Base-by-base conservation (phyloP, 805 yeast genomes). In the Yarrowia deformans region DNA sequence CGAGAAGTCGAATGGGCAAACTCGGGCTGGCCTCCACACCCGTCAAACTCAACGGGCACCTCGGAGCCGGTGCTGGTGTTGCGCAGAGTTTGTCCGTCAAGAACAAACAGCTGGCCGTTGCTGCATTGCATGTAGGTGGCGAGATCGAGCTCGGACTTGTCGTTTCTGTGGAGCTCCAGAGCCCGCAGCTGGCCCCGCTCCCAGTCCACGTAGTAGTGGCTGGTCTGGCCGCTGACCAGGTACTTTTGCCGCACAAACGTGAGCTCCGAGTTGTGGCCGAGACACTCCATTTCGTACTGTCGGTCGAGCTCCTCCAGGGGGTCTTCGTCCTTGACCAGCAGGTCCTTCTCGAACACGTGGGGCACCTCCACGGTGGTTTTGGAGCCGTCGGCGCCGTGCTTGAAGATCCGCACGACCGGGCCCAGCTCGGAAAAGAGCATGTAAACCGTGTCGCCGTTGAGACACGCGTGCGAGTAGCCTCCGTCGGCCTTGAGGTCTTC, bases 261-360 rank as follows among this genome's bases (percentile, higher is more conserved):
- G 48, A 56, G 63, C 23, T 56, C 48, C 48, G 63, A 56, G 39
- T 56, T 12, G 37, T 56, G 48, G 37, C 63, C 48, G 37, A 56
- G 48, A 56, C 63, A 56, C 48, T 40, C 63, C 63, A 56, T 40
- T n/a, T 56, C 63, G 63, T 56, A 56, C 48, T 56, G 63, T 5
- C 63, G 37, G 48, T 56, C 63, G 8, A 56, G 63, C n/a, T 56
- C 63, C 14, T 56, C 63, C 29, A 48, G 42, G 48, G 48, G 48
- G 19, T 56, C 63, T 10, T 56, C 63, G 48, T 56, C 63, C 23
- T 56, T 56, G 37, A 29, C 63, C 48, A 56, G 63, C 39, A 40
- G 23, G 39, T 56, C 63, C 48, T 56, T 40, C n/a, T 56, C 63
- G 2, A 56, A 40, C n/a, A 29, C 16, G 39, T 56, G 63, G 16